Conservation (phyloP, 441 rosid species). For the Populus trichocarpa region DNA sequence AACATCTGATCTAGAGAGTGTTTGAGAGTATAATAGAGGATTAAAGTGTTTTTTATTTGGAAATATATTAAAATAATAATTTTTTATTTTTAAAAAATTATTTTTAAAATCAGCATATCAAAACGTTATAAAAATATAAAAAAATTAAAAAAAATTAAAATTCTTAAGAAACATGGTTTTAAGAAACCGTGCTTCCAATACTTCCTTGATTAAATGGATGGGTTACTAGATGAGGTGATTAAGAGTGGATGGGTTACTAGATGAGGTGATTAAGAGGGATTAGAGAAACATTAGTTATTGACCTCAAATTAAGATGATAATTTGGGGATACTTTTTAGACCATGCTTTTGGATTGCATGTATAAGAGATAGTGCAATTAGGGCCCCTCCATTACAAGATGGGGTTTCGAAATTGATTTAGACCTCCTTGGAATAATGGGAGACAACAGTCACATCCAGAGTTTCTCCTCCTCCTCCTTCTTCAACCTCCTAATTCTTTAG, state of each 20-base stretch:
- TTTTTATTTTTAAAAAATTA: no score
- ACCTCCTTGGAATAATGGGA: slow-evolving; percentile 47
- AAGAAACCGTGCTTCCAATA: no score
- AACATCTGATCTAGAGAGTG: no score
- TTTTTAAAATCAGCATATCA: no score
- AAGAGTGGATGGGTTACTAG: not conserved
- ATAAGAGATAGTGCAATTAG: slow-evolving; percentile 26
- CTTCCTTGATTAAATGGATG: no score
- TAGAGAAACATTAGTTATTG: not conserved
- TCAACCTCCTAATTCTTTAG: slow-evolving; percentile 12
- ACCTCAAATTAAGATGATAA: not conserved
- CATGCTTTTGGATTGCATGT: not conserved
- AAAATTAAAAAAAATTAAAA: no score
- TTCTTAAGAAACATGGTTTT: no score
- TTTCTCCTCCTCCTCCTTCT: slow-evolving; percentile 16
- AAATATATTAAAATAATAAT: no score
- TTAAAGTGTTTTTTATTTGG: no score
- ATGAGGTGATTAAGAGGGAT: not conserved
- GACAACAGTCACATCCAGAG: slow-evolving; percentile 48
- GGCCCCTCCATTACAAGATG: slow-evolving; percentile 35
- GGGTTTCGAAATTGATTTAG: slow-evolving; percentile 24
- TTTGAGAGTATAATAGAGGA: no score
- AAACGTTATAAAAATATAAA: no score
- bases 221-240: no score
- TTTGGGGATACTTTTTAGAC: not conserved